Evolutionary conservation across 306 rosid genomes (phyloP), one percentile per base, ranked within the genome.

Genomic region (Mucuna pruriens): DNA sequence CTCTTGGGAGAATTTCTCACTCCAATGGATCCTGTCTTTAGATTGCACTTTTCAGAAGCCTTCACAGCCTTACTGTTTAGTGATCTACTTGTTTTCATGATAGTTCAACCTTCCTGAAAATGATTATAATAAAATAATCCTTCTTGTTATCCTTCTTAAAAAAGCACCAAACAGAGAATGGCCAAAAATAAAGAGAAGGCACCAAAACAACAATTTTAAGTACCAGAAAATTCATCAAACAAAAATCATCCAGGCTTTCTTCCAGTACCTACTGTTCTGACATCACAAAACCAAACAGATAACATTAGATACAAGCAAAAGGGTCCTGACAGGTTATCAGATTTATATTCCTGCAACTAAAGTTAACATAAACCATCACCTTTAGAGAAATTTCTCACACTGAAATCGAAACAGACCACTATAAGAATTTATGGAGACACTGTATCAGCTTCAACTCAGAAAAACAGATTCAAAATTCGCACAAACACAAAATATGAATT

Each of bases 31-130:
- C 87, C 61, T 61, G 57, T 36, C 67, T 82, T 76, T 23, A 57
- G 74, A 65, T 49, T 75, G 79, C 88, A 45, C 58, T 79, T 85
- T 75, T 61, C 68, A 54, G 86, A 78, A 84, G 77, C 80, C 81
- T 86, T 89, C 42, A 40, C 67, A 34, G 86, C 77, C 39, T 81
- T 88, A n/a, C 66, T 63, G 48, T 40, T 76, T 33, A 38, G 74
- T 54, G 80, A 65, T 62, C 70, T 82, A 22, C 76, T 78, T 9
- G 71, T 45, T 66, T 71, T 89, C 97, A 89, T 91, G 85, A 45
- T 61, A 55, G 68, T 55, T 62, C 79, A 62, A 74, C 61, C 82
- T 81, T 85, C 83, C 92, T n/a, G 77, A 68, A 57, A 77, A 29
- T 31, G 55, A 62, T 66, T 40, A 54, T 66, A 64, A 54, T 46